Base-by-base conservation (phyloP, 306 rosid genomes). In the Oemleria cerasiformis region DNA sequence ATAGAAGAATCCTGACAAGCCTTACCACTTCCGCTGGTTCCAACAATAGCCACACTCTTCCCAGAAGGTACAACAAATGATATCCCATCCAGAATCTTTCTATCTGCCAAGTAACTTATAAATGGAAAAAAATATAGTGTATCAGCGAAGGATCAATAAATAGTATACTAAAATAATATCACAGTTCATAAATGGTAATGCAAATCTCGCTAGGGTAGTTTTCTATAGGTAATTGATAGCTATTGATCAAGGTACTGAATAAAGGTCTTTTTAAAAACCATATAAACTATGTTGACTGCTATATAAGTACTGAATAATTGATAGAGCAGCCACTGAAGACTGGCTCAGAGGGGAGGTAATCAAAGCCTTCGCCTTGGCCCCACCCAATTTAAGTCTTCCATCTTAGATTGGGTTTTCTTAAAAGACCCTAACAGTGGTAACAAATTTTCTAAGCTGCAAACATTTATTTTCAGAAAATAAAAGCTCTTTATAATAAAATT, bases 11-110 rank as follows among this genome's bases (percentile, higher is more conserved):
- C n/a, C n/a, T n/a, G n/a, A n/a, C n/a, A n/a, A n/a, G n/a, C 63
- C 96, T 87, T 87, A 94, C 98, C 98, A 85, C 98, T 94, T 76
- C 98, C 96, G 76, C 98, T 94, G 59, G 98, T 94, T 63, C 98
- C 98, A 66, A 94, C 98, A 75, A 94, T 94, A 68, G 98, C 98
- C 79, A 94, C 97, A 82, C 97, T 94, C 88, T 91, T 91, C 73
- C 98, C 97, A 40, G 97, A 92, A 20, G 98, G 95, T 53, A 94
- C 92, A 73, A 77, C 65, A 73, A 94, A 85, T 62, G 98, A 94
- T 80, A 94, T 73, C 66, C 92, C 97, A 78, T 87, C 97, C 68
- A 94, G 98, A 89, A 94, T 94, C 84, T 91, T 91, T 78, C 97
- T 89, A 67, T 87, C 98, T 47, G 86, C 42, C 58, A 91, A 78